Evolutionary conservation across 495 filamentous ascomycete species (phyloP), one percentile per base, ranked within the genome.

Genomic region (Xylaria telfairii): DNA sequence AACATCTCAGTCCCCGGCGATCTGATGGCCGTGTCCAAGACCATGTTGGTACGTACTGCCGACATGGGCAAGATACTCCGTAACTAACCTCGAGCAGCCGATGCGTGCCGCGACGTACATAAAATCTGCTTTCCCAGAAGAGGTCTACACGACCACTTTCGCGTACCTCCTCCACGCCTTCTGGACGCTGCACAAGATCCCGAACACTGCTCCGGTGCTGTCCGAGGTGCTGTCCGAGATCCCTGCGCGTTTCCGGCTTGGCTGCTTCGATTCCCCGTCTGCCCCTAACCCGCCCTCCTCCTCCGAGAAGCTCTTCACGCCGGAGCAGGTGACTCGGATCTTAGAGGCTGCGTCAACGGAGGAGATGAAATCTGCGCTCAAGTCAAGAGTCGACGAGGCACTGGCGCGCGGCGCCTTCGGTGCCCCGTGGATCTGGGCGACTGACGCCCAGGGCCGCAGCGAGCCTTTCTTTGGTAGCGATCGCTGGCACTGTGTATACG

Each of bases 401-500:
- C 72, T 93, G 13, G 84, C 89, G 49, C 78, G 75, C 21, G 92
- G 92, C 0, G 91, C 91, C 1, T 94, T 91, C 79, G 92, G 92
- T 0, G 88, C 88, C 64, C 92, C 92, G 0, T 95, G 92, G 91
- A 83, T 92, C 69, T 91, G 88, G 86, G 92, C 90, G n/a, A 81
- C 77, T n/a, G 88, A 92, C 74, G 73, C 65, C 17, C 79, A 83
- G 28, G 90, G 90, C 5, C 75, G 81, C 63, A 83, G 81, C 64
- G 89, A 92, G 81, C 89, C 90, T 3, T 93, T 93, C 77, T 94
- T 94, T 78, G 92, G 92, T 2, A 93, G 91, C 79, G 92, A 93
- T 80, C 83, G 91, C 81, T 92, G 80, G 51, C 68, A 79, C 34
- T 81, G 79, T 67, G 69, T 86, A 15, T 86, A 82, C 62, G 75